These are phyloP conservation scores for Candida endomychidarum DNA, from an alignment of 805 yeast genomes.

Conservation along the genomic window DNA sequence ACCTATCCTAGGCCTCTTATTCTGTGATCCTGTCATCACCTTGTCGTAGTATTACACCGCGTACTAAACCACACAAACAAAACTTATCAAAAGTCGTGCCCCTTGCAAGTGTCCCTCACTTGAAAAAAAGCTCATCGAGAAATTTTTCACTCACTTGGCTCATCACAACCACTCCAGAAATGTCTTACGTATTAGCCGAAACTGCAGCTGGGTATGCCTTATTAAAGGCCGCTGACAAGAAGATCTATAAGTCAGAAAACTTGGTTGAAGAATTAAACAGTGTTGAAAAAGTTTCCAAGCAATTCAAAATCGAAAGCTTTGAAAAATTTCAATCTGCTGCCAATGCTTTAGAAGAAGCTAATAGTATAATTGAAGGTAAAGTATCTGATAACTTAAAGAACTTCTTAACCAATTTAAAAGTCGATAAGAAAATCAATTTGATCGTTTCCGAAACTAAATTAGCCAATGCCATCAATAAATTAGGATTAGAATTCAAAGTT, in stretches of 20 bases:
- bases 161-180: slow-evolving; percentile 21
- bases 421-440: slow-evolving; percentile 80
- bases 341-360: slow-evolving; percentile 93
- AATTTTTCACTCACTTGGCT: slow-evolving; percentile 6
- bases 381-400: slow-evolving; percentile 82
- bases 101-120: background rate
- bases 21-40: background rate
- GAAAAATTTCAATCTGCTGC: slow-evolving; percentile 95
- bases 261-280: slow-evolving; percentile 75
- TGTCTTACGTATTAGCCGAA: slow-evolving; percentile 93
- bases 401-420: slow-evolving; percentile 71
- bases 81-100: background rate
- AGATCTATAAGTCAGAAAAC: slow-evolving; percentile 81
- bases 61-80: background rate
- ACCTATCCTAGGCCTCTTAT: slow-evolving; percentile 1
- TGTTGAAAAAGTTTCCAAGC: slow-evolving; percentile 82
- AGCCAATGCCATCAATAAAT: slow-evolving; percentile 93
- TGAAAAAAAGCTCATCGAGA: slow-evolving; percentile 1
- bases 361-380: slow-evolving; percentile 88
- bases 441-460: slow-evolving; percentile 94
- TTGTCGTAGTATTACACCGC: background rate
- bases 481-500: slow-evolving; percentile 83
- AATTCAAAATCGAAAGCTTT: slow-evolving; percentile 92
- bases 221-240: slow-evolving; percentile 95
- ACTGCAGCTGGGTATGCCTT: slow-evolving; percentile 99